Percentiles rank a stretch among this genome's conserved stretches.
These are phyloP conservation scores for Glaciozyma antarctica DNA, from an alignment of 768 basidiomycete species.

Conservation along the genomic window DNA sequence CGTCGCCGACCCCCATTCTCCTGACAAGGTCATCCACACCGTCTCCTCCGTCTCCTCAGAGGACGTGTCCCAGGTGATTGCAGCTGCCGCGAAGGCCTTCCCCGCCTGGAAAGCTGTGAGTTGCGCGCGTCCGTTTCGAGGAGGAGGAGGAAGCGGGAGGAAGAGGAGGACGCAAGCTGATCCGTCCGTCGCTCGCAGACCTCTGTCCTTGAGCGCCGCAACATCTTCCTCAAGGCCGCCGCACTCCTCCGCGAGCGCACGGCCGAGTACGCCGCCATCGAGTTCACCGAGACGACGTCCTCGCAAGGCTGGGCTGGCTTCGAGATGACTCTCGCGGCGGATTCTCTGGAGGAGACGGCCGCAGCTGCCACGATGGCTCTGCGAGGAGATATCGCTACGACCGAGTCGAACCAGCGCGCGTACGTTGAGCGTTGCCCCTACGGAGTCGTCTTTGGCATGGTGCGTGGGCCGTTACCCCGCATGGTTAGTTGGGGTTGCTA, in stretches of 20 bases:
- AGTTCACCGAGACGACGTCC: slow-evolving; percentile 28
- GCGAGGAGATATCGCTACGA: slow-evolving; percentile 25
- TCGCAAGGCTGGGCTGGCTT: slow-evolving; percentile 9
- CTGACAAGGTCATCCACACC: slow-evolving; percentile 7
- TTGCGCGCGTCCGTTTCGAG: too few species aligned
- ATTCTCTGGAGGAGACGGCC: slow-evolving; percentile 30
- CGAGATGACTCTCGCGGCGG: slow-evolving; percentile 12
- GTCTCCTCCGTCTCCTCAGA: slow-evolving; percentile 17
- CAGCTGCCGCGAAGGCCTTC: neutral
- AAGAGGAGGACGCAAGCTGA: neutral
- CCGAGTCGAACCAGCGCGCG: neutral
- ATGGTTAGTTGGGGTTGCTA: neutral
- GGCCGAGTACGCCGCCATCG: slow-evolving; percentile 16
- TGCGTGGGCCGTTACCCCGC: slow-evolving; percentile 9
- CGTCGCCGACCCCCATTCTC: slow-evolving; percentile 23
- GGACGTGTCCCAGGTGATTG: slow-evolving; percentile 12
- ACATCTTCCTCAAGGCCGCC: slow-evolving; percentile 30
- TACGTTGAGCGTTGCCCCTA: slow-evolving; percentile 21
- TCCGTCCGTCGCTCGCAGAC: neutral
- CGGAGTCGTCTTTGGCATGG: slow-evolving; percentile 30
- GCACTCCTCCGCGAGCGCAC: slow-evolving; percentile 15
- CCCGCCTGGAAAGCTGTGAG: slow-evolving; percentile 19
- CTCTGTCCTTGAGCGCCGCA: slow-evolving; percentile 16
- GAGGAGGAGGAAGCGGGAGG: neutral
- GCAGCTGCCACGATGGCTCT: slow-evolving; percentile 19